A percentile compares a stretch with the other conserved stretches of the same genome.
These are phyloP conservation scores for Phytophthora tubulina DNA, from an alignment of 352 stramenopile genomes.

Conservation along the genomic window DNA sequence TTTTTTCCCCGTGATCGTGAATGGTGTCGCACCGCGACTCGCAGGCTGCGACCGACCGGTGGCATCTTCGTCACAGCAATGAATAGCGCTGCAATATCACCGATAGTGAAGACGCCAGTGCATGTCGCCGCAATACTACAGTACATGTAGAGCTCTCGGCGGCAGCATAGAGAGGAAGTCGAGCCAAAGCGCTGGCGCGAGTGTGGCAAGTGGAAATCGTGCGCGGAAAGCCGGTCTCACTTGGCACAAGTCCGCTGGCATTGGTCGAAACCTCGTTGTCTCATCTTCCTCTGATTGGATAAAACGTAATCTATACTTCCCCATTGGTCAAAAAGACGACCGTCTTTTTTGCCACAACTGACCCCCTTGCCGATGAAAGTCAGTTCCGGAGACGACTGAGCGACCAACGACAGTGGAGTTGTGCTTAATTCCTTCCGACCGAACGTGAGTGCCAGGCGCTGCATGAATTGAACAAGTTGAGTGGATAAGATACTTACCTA, in stretches of 20 bases:
- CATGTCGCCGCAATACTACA: too few relatives aligned
- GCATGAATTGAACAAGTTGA: background rate
- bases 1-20: too few relatives aligned
- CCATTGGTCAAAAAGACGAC: background rate
- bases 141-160: too few relatives aligned
- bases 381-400: conserved; percentile 53
- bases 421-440: conserved; percentile 9
- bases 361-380: conserved; percentile 39
- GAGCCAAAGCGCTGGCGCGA: background rate
- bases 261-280: conserved; percentile 13
- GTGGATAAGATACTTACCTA: background rate
- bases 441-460: conserved; percentile 31
- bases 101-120: too few relatives aligned
- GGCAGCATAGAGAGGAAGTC: conserved; percentile 6
- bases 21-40: too few relatives aligned
- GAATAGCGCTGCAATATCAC: too few relatives aligned
- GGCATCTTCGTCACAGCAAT: too few relatives aligned
- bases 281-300: too few relatives aligned
- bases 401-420: conserved; percentile 9
- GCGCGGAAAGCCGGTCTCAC: conserved; percentile 9
- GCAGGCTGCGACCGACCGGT: too few relatives aligned
- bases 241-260: background rate
- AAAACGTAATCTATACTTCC: background rate
- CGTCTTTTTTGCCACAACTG: conserved; percentile 21
- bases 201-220: background rate